Base-by-base conservation (phyloP, 2,329 filamentous ascomycete species). In the Penicillium sp. region DNA sequence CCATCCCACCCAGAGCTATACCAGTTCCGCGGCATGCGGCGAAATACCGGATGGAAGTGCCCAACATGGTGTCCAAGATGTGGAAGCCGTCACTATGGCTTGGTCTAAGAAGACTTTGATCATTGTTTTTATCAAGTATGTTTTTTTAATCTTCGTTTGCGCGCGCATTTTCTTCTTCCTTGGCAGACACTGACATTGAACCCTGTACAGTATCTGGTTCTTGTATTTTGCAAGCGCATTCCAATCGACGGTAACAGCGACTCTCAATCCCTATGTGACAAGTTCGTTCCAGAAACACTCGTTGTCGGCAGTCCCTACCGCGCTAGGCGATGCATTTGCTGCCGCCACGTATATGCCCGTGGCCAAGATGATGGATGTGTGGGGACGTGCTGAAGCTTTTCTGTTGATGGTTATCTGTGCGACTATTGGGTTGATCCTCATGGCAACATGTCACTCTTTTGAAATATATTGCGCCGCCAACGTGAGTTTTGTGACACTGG, bases 321-420 rank as follows among this genome's bases (percentile, higher is more conserved):
- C 85, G 53, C 74, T 85, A 32, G 72, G 81, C 9, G 77, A 71
- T 54, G 71, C 84, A 27, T 78, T 86, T 38, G 77, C 77, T 32
- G 83, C 81, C 21, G 73, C 84, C 29, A 73, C 77, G 51, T 83
- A 83, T 64, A 74, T 86, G 11, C 79, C 83, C 1, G 74, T 83
- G 21, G 82, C 83, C 50, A 86, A 86, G 67, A 72, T 85, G 14
- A 72, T 86, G 51, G 80, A 86, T 67, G 71, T 83, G 22, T 86
- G 80, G 77, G 84, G 82, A 36, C 81, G 84, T 18, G 75, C 81
- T 0, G 76, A 83, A 58, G 83, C 81, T n/a, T 78, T 83, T 54
- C 47, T 75, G 2, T 21, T 82, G 31, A 79, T 79, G 66, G 62
- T 81, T 0, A 46, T 69, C 6, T 60, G 78, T 51, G 75, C 75